Conservation (phyloP, 1,284 basidiomycete species). For the Trichosporon sp. region DNA sequence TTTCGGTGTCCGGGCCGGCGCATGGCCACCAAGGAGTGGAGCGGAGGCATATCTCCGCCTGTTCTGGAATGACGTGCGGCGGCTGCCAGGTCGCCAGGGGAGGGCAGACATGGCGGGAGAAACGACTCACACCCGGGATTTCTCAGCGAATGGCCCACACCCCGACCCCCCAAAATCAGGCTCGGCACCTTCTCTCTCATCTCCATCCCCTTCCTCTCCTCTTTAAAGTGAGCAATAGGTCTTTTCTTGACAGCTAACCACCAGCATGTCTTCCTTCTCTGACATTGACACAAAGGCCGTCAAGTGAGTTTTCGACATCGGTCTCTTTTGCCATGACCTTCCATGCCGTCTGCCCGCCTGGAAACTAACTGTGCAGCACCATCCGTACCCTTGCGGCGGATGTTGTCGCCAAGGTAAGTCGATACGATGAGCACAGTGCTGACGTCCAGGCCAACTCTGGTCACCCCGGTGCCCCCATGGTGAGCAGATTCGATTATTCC, state of each 20-base stretch:
- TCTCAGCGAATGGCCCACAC: constrained; percentile 1
- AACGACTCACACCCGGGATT: constrained; percentile 16
- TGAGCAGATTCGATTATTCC: constrained; percentile 37
- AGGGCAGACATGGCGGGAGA: not conserved
- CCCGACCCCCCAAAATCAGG: not conserved
- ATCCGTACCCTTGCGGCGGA: constrained; percentile 59
- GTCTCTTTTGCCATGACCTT: not conserved
- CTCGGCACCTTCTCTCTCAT: constrained; percentile 9
- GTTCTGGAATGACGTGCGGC: not conserved
- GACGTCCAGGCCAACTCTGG: constrained; percentile 79
- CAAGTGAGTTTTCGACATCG: not conserved
- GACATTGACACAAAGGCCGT: constrained; percentile 15
- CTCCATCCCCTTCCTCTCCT: not conserved
- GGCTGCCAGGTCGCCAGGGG: no score
- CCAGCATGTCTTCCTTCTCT: constrained; percentile 17
- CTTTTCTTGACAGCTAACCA: not conserved
- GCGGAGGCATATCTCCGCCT: constrained; percentile 20
- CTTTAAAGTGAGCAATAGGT: not conserved
- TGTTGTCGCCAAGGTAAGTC: constrained; percentile 59
- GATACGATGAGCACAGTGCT: constrained; percentile 37
- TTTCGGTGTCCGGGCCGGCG: not conserved
- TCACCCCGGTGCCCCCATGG: constrained; percentile 88
- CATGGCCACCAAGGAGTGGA: not conserved
- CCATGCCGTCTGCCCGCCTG: not conserved
- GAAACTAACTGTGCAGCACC: constrained; percentile 44